Evolutionary conservation across 305 asterid species (phyloP), one percentile per base, ranked within the genome.

Genomic region (Plantago rigida): DNA sequence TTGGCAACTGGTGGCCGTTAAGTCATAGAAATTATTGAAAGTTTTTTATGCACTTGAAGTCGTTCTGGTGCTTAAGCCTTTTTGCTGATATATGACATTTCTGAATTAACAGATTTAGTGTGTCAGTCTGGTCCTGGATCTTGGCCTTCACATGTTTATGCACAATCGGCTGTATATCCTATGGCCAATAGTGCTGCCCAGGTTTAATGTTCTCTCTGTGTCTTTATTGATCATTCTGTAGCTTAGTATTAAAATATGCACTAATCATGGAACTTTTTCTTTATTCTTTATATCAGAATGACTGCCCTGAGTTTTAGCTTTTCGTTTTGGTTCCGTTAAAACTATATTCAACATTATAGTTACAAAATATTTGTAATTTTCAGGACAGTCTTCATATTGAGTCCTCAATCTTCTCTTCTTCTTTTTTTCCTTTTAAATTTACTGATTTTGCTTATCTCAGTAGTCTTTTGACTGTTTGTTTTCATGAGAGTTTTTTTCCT

Each of bases 81-180:
- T 64, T 66, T 55, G 50, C 73, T 73, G 63, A 48, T 65, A 39
- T 56, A 61, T 55, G 60, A 46, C 68, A 77, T 64, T 67, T 78
- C 51, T 17, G 1, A 51, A 68, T 75, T 50, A 57, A 73, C 87
- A 92, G 99, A 93, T 81, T 70, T 93, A 68, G 95, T 93, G 52
- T 89, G 97, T 79, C 99, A 89, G 74, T 87, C 99, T 78, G 99
- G 99, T 75, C 97, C 97, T 17, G 97, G 96, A 63, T 79, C 97
- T 67, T 93, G 96, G 99, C 96, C 99, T 71, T 79, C 97, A 54
- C 65, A 68, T 65, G 73, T 89, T 54, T 93, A 93, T 87, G 88
- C 97, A 62, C 83, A 85, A 71, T 79, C 97, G 59, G 99, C 95
- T 70, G 60, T 83, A 63, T 73, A 89, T 83, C 97, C 97, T 51